phyloP scores from a whole-genome alignment of 2,329 filamentous ascomycete species.

The Penicillium sp. region DNA sequence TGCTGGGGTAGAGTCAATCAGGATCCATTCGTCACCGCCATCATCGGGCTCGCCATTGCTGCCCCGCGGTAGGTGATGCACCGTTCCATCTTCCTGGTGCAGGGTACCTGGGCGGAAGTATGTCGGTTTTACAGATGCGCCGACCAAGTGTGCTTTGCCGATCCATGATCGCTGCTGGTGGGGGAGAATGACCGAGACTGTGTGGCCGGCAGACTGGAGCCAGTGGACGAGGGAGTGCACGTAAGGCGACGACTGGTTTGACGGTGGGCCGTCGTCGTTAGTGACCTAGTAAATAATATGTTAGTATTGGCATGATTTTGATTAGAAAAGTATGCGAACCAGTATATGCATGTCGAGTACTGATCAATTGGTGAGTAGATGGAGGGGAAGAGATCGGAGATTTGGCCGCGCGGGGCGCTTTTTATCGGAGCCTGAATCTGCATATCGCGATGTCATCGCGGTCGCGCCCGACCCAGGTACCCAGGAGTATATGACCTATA shows the following conservation, averaged over 20 bases:
- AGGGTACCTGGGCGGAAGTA: constrained; percentile 74
- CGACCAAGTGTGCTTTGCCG: constrained; percentile 95
- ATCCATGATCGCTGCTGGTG: constrained; percentile 96
- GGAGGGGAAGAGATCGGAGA: constrained; percentile 20
- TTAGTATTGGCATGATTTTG: background rate
- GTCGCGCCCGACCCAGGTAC: background rate
- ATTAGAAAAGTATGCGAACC: constrained; percentile 34
- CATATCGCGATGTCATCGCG: background rate
- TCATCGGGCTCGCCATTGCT: constrained; percentile 51
- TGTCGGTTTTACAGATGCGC: constrained; percentile 76
- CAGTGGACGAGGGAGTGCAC: constrained; percentile 71
- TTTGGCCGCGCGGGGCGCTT: constrained; percentile 19
- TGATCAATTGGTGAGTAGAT: constrained; percentile 14
- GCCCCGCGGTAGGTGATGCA: constrained; percentile 58
- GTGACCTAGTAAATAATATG: constrained; percentile 35
- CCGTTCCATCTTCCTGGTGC: constrained; percentile 65
- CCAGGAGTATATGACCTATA: too few relatives aligned
- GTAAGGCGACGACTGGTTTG: constrained; percentile 74
- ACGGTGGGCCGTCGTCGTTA: constrained; percentile 81
- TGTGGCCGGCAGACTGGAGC: constrained; percentile 73
- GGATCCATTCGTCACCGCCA: constrained; percentile 72
- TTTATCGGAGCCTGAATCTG: constrained; percentile 21
- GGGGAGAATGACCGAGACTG: constrained; percentile 88
- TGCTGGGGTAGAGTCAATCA: constrained; percentile 78
- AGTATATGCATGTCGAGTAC: constrained; percentile 50